Conservation (phyloP, 1,139 yeast genomes). For the Kodamaea suecica region DNA sequence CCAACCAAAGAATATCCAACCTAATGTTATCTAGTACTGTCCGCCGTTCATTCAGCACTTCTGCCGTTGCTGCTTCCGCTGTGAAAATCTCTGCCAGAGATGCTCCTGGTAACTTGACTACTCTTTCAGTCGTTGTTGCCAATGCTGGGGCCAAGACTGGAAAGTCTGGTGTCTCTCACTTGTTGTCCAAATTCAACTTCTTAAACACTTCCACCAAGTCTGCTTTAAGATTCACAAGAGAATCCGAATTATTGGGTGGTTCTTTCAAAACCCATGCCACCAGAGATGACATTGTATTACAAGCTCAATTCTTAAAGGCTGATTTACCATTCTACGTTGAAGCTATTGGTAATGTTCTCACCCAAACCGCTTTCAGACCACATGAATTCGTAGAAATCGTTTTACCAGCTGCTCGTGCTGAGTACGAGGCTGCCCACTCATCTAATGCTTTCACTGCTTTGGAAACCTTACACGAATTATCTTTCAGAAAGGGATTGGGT, state of each 20-base stretch:
- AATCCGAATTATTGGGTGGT: conserved; percentile 93
- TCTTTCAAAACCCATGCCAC: conserved; percentile 63
- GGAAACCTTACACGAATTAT: conserved; percentile 75
- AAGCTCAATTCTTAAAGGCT: conserved; percentile 79
- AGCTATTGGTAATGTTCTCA: conserved; percentile 74
- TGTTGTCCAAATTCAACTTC: conserved; percentile 81
- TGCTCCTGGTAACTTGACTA: conserved; percentile 62
- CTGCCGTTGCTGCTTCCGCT: conserved; percentile 26
- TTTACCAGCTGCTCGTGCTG: conserved; percentile 70
- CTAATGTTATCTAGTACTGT: conserved; percentile 44
- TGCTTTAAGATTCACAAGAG: conserved; percentile 91
- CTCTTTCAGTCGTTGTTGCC: conserved; percentile 68
- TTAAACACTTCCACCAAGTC: conserved; percentile 81
- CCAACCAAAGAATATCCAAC: conserved; percentile 4
- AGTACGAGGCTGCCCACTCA: conserved; percentile 46
- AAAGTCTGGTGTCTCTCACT: conserved; percentile 82
- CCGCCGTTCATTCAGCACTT: conserved; percentile 49
- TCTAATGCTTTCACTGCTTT: conserved; percentile 59
- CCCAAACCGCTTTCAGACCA: conserved; percentile 71
- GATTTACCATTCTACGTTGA: conserved; percentile 91
- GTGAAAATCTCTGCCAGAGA: conserved; percentile 48
- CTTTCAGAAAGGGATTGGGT: conserved; percentile 90
- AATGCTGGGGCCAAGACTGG: conserved; percentile 81
- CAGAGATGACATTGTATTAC: conserved; percentile 80
- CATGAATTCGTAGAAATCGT: conserved; percentile 84